A percentile compares a stretch with the other conserved stretches of the same genome.
These are phyloP conservation scores for Metschnikowia anglica DNA, from an alignment of 805 yeast species.

Conservation along the genomic window DNA sequence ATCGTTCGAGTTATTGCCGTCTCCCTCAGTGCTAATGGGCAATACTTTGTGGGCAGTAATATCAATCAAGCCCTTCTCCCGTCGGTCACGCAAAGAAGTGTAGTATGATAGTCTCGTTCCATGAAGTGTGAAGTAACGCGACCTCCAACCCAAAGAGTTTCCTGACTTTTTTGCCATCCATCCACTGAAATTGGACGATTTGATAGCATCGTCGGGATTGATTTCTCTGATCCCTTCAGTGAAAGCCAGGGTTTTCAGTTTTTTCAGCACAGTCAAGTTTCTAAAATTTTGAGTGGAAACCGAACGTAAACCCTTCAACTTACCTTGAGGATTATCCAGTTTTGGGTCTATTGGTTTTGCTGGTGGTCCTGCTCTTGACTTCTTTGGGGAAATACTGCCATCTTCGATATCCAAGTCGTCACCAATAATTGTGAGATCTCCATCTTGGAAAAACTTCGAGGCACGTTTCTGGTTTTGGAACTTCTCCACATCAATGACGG, in stretches of 20 bases:
- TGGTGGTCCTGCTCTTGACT: conserved; percentile 28
- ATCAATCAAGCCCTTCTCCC: conserved; percentile 91
- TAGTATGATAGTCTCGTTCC: conserved; percentile 93
- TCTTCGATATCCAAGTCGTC: conserved; percentile 33
- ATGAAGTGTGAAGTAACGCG: conserved; percentile 80
- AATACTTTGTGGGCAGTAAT: conserved; percentile 91
- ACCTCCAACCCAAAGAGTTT: conserved; percentile 83
- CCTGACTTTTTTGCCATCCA: conserved; percentile 94
- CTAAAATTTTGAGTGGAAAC: conserved; percentile 53
- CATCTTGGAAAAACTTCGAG: conserved; percentile 13
- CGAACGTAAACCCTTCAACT: conserved; percentile 52
- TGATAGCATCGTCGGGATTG: conserved; percentile 74
- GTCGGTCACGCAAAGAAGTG: conserved; percentile 68
- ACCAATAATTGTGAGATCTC: conserved; percentile 16
- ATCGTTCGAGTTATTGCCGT: conserved; percentile 60
- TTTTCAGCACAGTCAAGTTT: conserved; percentile 46
- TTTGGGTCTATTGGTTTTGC: conserved; percentile 26
- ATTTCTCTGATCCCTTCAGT: conserved; percentile 82
- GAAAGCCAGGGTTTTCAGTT: conserved; percentile 73
- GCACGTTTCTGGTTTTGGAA: conserved; percentile 14
- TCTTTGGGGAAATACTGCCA: conserved; percentile 37
- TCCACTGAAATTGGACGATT: conserved; percentile 76
- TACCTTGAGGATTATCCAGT: conserved; percentile 17
- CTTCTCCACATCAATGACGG: conserved; percentile 8
- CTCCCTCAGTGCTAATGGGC: conserved; percentile 51